Percentiles rank a stretch among this genome's conserved stretches.
Evolutionary conservation across 2,329 filamentous ascomycete species (phyloP).

Genomic region (Nigrospora oryzae): DNA sequence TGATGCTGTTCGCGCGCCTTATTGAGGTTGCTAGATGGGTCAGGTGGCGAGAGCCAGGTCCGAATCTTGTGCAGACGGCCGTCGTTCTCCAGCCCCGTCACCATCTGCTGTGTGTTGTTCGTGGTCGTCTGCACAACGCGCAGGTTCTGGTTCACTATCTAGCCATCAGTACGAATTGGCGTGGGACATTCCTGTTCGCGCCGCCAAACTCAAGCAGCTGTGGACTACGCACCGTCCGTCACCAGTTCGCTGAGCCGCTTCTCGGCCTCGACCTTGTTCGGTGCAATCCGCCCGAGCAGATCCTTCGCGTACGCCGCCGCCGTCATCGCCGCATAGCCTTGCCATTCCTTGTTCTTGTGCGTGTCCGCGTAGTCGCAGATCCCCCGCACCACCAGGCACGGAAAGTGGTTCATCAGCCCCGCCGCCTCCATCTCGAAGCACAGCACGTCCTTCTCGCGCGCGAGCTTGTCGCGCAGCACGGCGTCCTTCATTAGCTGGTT

Average conservation of each 20-base stretch:
- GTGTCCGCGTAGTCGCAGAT: slow-evolving; percentile 22
- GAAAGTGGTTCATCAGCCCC: slow-evolving; percentile 19
- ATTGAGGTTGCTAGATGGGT: slow-evolving; percentile 24
- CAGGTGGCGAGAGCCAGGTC: slow-evolving; percentile 23
- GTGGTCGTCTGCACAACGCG: too few species aligned
- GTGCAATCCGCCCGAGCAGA: not conserved
- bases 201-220: too few species aligned
- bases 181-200: too few species aligned
- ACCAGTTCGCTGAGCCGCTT: not conserved
- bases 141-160: too few species aligned
- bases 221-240: too few species aligned
- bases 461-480: slow-evolving; percentile 12
- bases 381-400: slow-evolving; percentile 19
- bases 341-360: slow-evolving; percentile 16
- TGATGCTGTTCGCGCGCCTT: slow-evolving; percentile 20
- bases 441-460: slow-evolving; percentile 7
- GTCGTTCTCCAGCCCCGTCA: not conserved
- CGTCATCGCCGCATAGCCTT: slow-evolving; percentile 13
- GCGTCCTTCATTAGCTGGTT: slow-evolving; percentile 14
- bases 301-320: slow-evolving; percentile 15
- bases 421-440: too few species aligned
- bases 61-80: slow-evolving; percentile 6
- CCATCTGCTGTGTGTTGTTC: too few species aligned
- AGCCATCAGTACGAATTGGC: too few species aligned
- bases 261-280: not conserved